phyloP scores from a whole-genome alignment of 345 rosid genomes.

The Citrus hindsii region DNA sequence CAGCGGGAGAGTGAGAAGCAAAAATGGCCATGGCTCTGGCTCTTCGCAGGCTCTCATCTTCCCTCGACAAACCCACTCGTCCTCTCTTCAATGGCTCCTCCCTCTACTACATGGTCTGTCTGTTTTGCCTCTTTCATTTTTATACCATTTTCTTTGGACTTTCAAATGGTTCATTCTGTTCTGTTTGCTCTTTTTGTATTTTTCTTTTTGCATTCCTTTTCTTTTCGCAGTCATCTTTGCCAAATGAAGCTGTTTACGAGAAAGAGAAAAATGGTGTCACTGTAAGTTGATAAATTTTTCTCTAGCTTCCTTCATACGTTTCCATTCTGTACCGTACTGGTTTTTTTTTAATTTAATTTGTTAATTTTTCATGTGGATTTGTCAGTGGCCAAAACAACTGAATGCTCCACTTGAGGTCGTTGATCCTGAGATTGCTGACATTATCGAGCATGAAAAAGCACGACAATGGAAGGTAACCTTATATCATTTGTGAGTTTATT shows the following conservation, averaged over 20 bases:
- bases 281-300: conserved; percentile 33
- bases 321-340: background rate
- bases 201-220: background rate
- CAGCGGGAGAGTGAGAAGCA: conserved; percentile 3
- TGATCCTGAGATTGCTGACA: conserved; percentile 93
- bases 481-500: background rate
- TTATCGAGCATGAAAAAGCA: conserved; percentile 94
- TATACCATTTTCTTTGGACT: background rate
- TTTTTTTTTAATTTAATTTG: background rate
- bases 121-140: background rate
- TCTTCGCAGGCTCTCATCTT: conserved; percentile 89
- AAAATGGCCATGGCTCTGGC: conserved; percentile 94
- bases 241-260: conserved; percentile 87
- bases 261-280: conserved; percentile 68
- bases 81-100: conserved; percentile 69
- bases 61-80: conserved; percentile 70
- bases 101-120: conserved; percentile 57
- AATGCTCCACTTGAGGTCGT: conserved; percentile 86
- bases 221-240: conserved; percentile 70
- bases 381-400: conserved; percentile 96
- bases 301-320: background rate
- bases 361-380: background rate
- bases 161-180: background rate
- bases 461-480: conserved; percentile 92
- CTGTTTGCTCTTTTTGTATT: background rate